A percentile compares a stretch with the other conserved stretches of the same genome.
Evolutionary conservation across 176 grass and related monocot species (phyloP).

Genomic region (Aegilops longissima): DNA sequence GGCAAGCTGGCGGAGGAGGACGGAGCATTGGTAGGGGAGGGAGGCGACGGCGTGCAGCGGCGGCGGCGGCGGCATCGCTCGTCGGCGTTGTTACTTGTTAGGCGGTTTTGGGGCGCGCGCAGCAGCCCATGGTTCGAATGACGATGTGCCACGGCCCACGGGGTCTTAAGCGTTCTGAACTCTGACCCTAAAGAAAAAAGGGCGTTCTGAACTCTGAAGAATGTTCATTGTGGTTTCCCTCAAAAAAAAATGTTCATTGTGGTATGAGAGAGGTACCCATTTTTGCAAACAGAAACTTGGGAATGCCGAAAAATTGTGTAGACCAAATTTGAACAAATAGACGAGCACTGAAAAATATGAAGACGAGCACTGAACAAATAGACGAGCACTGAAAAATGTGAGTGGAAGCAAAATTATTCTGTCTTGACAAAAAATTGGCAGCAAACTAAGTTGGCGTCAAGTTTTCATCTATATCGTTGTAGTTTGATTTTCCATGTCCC

Average conservation of each 20-base stretch:
- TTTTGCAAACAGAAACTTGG: too few relatives aligned
- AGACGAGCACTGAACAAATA: too few relatives aligned
- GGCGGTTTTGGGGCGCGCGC: conserved; percentile 1
- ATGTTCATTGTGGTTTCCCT: background rate
- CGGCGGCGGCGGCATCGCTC: background rate
- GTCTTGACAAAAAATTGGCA: too few relatives aligned
- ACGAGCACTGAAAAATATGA: too few relatives aligned
- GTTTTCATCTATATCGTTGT: too few relatives aligned
- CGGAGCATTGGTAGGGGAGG: conserved; percentile 34
- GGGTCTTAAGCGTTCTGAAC: background rate
- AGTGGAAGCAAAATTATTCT: too few relatives aligned
- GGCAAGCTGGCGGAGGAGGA: conserved; percentile 46
- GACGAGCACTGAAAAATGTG: too few relatives aligned
- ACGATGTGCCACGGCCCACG: background rate
- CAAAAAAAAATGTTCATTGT: background rate
- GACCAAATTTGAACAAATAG: too few relatives aligned
- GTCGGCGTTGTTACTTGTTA: background rate
- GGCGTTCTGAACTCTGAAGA: background rate
- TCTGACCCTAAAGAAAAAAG: background rate
- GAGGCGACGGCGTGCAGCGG: conserved; percentile 14
- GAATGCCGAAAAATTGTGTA: too few relatives aligned
- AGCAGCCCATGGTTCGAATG: conserved; percentile 18
- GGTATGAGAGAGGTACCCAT: background rate
- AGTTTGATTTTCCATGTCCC: too few relatives aligned
- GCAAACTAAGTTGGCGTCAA: too few relatives aligned